Conservation (phyloP, 441 rosid species). For the Pelargonium fulgidum region DNA sequence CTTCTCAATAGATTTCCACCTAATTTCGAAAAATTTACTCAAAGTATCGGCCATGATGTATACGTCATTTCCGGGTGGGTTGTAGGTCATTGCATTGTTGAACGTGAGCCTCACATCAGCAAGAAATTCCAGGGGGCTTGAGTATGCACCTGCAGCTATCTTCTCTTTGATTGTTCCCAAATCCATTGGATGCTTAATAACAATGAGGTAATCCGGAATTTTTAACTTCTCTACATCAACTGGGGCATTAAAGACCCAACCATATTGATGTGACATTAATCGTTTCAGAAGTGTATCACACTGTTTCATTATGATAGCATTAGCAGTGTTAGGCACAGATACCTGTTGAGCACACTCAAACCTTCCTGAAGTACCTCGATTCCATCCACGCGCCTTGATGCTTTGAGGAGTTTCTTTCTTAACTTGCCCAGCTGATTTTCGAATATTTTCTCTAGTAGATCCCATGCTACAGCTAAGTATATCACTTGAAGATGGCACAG, state of each 20-base stretch:
- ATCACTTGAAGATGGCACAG: constrained; percentile 47
- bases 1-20: constrained; percentile 60
- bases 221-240: constrained; percentile 54
- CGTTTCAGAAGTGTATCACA: constrained; percentile 52
- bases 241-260: constrained; percentile 58
- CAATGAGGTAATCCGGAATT: constrained; percentile 53
- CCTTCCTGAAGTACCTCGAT: constrained; percentile 40
- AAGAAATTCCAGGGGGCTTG: constrained; percentile 51
- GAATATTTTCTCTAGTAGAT: constrained; percentile 28
- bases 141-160: constrained; percentile 38
- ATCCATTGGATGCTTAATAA: constrained; percentile 68
- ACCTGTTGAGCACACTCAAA: constrained; percentile 35
- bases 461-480: constrained; percentile 41
- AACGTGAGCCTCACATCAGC: constrained; percentile 62
- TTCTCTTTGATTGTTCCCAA: constrained; percentile 51
- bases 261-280: constrained; percentile 52
- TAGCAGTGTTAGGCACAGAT: constrained; percentile 29
- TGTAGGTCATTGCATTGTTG: constrained; percentile 62
- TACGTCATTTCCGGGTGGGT: constrained; percentile 60
- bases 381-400: constrained; percentile 31
- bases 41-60: constrained; percentile 59
- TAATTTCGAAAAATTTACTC: constrained; percentile 46
- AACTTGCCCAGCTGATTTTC: constrained; percentile 37
- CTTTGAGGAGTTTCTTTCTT: constrained; percentile 37
- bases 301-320: constrained; percentile 48